Evolutionary conservation across 306 rosid genomes (phyloP).

Genomic region (Castanopsis chinensis): DNA sequence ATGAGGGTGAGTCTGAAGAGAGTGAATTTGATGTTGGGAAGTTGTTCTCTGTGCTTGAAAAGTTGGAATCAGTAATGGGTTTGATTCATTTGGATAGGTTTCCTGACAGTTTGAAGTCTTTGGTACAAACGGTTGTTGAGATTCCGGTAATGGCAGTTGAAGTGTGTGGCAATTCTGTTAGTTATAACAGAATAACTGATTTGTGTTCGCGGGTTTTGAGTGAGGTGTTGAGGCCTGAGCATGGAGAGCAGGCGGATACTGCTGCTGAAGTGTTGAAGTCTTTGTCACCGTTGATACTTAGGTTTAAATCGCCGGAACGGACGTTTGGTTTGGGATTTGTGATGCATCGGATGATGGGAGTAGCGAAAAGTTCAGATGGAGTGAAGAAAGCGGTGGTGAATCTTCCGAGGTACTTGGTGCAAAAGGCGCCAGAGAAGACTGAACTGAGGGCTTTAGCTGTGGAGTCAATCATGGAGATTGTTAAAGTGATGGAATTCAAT

Average conservation of each 20-base stretch:
- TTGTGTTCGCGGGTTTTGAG: conserved; percentile 54
- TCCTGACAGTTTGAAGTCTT: conserved; percentile 72
- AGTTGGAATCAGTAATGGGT: conserved; percentile 47
- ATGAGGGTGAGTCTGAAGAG: conserved; percentile 9
- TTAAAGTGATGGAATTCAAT: conserved; percentile 41
- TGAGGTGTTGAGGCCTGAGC: conserved; percentile 58
- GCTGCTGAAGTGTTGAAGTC: conserved; percentile 77
- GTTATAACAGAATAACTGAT: conserved; percentile 31
- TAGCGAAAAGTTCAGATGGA: conserved; percentile 31
- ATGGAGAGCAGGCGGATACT: conserved; percentile 51
- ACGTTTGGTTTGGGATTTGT: conserved; percentile 61
- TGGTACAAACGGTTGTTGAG: conserved; percentile 61
- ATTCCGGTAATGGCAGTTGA: conserved; percentile 49
- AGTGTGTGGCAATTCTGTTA: conserved; percentile 34
- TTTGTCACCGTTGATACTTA: conserved; percentile 46
- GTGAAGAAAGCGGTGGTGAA: conserved; percentile 67
- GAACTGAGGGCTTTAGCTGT: conserved; percentile 81
- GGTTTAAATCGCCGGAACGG: conserved; percentile 60
- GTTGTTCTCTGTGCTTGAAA: conserved; percentile 56
- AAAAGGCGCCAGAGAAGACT: conserved; percentile 74
- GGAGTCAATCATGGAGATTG: conserved; percentile 70
- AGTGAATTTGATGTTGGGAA: conserved; percentile 36
- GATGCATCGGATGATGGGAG: conserved; percentile 28
- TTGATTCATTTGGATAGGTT: conserved; percentile 80
- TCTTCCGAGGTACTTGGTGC: conserved; percentile 66